phyloP scores from a whole-genome alignment of 2,329 filamentous ascomycete species.

The Cryphonectria carpinicola region DNA sequence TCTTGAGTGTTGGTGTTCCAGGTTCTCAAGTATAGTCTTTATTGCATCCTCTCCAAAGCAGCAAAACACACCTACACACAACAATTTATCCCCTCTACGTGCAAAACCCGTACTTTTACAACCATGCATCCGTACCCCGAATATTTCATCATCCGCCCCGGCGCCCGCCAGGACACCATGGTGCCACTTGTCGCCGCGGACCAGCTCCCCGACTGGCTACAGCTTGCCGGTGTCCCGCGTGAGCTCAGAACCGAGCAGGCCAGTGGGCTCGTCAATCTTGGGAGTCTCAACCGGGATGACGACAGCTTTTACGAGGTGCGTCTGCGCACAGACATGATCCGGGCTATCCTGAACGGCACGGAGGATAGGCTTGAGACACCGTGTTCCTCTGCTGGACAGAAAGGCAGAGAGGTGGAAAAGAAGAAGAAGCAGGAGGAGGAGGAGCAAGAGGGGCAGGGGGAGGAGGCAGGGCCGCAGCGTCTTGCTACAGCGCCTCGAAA shows the following conservation, averaged over 20 bases:
- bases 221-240: slow-evolving; percentile 49
- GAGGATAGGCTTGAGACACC: slow-evolving; percentile 19
- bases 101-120: background rate
- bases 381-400: background rate
- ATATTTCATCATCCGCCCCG: slow-evolving; percentile 51
- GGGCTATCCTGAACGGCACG: slow-evolving; percentile 6
- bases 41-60: background rate
- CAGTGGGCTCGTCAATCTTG: slow-evolving; percentile 44
- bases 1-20: background rate
- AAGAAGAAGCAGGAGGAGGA: background rate
- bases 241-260: slow-evolving; percentile 44
- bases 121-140: slow-evolving; percentile 37
- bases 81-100: background rate
- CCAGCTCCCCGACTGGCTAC: slow-evolving; percentile 52
- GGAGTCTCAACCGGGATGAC: slow-evolving; percentile 34
- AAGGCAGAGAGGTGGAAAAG: background rate
- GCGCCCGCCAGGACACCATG: slow-evolving; percentile 37
- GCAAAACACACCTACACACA: background rate
- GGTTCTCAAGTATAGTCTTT: background rate
- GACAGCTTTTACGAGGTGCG: slow-evolving; percentile 35
- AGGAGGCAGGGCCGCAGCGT: background rate
- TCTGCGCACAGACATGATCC: slow-evolving; percentile 29
- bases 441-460: background rate
- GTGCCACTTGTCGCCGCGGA: slow-evolving; percentile 61
- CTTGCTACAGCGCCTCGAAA: background rate